Base-by-base conservation (phyloP, 352 stramenopile genomes). In the Plasmopara halstedii region DNA sequence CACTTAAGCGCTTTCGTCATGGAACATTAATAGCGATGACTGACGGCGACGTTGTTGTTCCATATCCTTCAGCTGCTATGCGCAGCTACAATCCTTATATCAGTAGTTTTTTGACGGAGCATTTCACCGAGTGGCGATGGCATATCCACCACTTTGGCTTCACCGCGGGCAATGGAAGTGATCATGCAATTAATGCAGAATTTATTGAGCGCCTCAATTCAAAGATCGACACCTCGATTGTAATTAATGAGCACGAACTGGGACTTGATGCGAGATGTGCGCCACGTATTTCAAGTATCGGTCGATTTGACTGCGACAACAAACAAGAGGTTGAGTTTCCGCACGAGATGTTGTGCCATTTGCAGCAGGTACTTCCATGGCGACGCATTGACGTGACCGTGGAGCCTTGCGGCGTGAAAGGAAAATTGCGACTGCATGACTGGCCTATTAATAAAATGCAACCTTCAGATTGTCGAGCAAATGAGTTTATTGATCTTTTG, bases 361-460 rank as follows among this genome's bases (percentile, higher is more conserved):
- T 83, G 38, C 73, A 86, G 41, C 47, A 64, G 0, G 56, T 69
- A 6, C 49, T 88, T 38, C 53, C 58, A 1, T 88, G 75, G 75
- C 60, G 75, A 36, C 71, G 79, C 4, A 72, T 88, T 50, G 71
- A 88, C 29, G 54, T 88, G 14, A 69, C 72, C 14, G 73, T 91
- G 34, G 62, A 85, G 38, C 71, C 70, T 6, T 62, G 58, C 17
- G 72, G 73, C 5, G 53, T 88, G 35, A 85, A 83, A 46, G 76
- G 73, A 13, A 83, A 85, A 33, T 50, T 85, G 46, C 69, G 71
- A 8, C 64, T 90, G n/a, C 79, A 90, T 41, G 76, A 86, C 62
- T 90, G 79, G 79, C 50, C 71, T 9, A 79, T 88, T 45, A 81
- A 69, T 65, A 88, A 88, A 53, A 84, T 83, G 70, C 72, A 88